Evolutionary conservation across 2,329 filamentous ascomycete species (phyloP).

Genomic region (Arachnopeziza araneosa): DNA sequence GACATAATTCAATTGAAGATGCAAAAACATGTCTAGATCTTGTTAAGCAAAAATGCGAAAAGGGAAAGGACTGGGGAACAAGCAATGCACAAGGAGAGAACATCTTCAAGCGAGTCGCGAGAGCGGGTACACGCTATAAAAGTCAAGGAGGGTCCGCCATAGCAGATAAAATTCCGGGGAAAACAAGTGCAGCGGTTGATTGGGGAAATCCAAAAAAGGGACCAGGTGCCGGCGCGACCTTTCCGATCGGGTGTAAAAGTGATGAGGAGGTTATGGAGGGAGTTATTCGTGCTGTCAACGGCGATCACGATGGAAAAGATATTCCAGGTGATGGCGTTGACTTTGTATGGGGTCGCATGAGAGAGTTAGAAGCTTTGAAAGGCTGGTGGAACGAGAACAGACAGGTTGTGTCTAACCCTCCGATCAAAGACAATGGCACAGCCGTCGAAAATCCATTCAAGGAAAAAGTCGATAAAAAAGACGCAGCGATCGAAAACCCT

Average conservation of each 20-base stretch:
- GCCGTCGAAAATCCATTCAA: background rate
- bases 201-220: slow-evolving; percentile 75
- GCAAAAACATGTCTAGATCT: slow-evolving; percentile 87
- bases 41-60: slow-evolving; percentile 92
- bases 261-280: slow-evolving; percentile 53
- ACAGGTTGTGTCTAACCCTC: slow-evolving; percentile 8
- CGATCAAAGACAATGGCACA: background rate
- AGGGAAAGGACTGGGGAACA: slow-evolving; percentile 79
- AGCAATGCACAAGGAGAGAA: slow-evolving; percentile 76
- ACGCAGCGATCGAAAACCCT: background rate
- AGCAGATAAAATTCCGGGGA: slow-evolving; percentile 46
- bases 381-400: slow-evolving; percentile 62
- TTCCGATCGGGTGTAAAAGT: slow-evolving; percentile 50
- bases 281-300: slow-evolving; percentile 52
- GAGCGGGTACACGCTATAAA: slow-evolving; percentile 57
- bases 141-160: slow-evolving; percentile 54
- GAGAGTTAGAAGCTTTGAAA: slow-evolving; percentile 58
- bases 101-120: slow-evolving; percentile 76
- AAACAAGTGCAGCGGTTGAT: slow-evolving; percentile 73
- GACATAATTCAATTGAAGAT: slow-evolving; percentile 92
- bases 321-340: slow-evolving; percentile 57
- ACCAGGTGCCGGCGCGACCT: slow-evolving; percentile 49
- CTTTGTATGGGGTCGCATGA: slow-evolving; percentile 62
- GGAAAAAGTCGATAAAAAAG: background rate
- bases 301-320: slow-evolving; percentile 51